Evolutionary conservation across 139 green algal genomes (phyloP).

Genomic region (Chlorella ohadii): DNA sequence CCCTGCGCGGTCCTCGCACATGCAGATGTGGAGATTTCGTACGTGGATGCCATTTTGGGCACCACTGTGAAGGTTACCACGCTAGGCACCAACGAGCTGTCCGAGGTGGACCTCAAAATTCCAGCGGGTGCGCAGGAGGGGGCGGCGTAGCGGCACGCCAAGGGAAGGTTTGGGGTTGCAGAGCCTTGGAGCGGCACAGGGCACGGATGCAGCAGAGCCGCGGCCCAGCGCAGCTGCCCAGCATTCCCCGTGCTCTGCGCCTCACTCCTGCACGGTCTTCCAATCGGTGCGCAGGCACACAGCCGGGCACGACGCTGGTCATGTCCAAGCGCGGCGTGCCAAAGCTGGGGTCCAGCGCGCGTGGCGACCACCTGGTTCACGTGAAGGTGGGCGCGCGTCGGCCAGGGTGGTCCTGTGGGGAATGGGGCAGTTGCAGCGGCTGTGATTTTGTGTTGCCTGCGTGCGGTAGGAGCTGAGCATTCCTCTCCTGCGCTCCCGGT

Average conservation of each 20-base stretch:
- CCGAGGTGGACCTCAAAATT: conserved; percentile 96
- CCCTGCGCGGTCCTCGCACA: not conserved
- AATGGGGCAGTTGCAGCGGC: no score
- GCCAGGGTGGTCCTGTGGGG: not conserved
- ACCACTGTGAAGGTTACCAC: conserved; percentile 77
- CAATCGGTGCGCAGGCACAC: conserved; percentile 70
- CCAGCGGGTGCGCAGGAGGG: conserved; percentile 55
- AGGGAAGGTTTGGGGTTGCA: no score
- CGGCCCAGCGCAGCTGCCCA: not conserved
- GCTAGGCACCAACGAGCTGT: conserved; percentile 87
- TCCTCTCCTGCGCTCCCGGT: not conserved
- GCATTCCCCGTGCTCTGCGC: no score
- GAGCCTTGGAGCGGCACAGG: no score
- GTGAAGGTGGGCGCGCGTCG: conserved; percentile 27
- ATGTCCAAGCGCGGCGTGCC: conserved; percentile 98
- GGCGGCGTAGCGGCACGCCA: not conserved
- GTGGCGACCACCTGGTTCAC: conserved; percentile 92
- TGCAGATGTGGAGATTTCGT: conserved; percentile 64
- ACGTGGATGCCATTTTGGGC: conserved; percentile 96
- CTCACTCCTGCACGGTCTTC: no score
- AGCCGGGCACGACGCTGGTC: conserved; percentile 97
- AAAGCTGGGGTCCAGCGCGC: conserved; percentile 72
- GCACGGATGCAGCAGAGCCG: no score
- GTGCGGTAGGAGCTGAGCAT: not conserved
- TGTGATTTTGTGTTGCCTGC: no score